Conservation (phyloP, 352 stramenopile species). For the Pilasporangium apinafurcum region DNA sequence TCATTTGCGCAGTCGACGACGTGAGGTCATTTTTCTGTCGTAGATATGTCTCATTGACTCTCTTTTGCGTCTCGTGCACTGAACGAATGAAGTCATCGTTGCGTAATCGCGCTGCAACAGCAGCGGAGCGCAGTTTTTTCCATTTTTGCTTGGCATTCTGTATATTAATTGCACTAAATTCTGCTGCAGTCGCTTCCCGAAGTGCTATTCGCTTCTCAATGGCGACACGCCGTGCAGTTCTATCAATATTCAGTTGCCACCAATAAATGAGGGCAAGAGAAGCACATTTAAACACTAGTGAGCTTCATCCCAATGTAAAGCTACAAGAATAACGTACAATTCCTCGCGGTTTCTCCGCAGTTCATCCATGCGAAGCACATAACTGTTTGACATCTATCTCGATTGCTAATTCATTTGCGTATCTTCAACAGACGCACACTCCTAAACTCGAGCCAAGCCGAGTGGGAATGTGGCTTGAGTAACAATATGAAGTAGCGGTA, state of each 20-base stretch:
- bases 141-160: constrained; percentile 63
- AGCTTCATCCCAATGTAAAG: no score
- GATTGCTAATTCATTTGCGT: no score
- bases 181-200: constrained; percentile 63
- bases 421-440: no score
- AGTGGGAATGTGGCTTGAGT: no score
- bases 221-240: constrained; percentile 37
- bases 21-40: constrained; percentile 35
- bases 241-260: constrained; percentile 8
- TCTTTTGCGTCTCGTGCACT: constrained; percentile 41
- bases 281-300: no score
- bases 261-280: background rate
- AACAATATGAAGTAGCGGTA: no score
- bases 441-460: no score
- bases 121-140: constrained; percentile 37
- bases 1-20: constrained; percentile 26
- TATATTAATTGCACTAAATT: constrained; percentile 63
- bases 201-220: constrained; percentile 72
- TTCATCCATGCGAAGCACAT: constrained; percentile 52
- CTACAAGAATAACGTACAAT: constrained; percentile 21
- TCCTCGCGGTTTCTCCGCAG: constrained; percentile 48
- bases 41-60: constrained; percentile 37
- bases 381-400: constrained; percentile 70
- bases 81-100: constrained; percentile 64
- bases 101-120: constrained; percentile 31